Evolutionary conservation across 257 asterid genomes (phyloP).

Genomic region (Solanum clarkiae): DNA sequence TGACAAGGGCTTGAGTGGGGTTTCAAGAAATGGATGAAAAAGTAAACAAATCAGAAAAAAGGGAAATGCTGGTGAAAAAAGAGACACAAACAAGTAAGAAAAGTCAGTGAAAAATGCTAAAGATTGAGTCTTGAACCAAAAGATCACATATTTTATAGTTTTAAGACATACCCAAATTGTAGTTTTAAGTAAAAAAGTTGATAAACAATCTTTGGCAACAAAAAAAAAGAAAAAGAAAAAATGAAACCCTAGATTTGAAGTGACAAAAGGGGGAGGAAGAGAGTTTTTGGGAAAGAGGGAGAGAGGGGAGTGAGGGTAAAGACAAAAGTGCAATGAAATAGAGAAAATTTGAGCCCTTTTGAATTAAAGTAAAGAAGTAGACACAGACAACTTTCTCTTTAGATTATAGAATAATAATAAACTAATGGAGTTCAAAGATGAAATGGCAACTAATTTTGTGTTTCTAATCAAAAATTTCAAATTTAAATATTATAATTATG

Average conservation of each 20-base stretch:
- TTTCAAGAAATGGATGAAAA: neutral
- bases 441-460: no score
- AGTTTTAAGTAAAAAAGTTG: neutral
- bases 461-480: no score
- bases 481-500: no score
- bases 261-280: neutral
- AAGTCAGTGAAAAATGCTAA: neutral
- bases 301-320: neutral
- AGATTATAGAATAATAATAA: neutral
- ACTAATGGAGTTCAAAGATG: neutral
- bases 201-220: neutral
- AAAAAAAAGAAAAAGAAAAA: neutral
- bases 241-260: constrained; percentile 2
- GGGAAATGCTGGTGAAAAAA: neutral
- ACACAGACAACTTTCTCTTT: neutral
- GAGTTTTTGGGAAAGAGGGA: neutral
- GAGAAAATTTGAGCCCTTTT: neutral
- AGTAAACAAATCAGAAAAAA: neutral
- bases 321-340: neutral
- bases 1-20: neutral
- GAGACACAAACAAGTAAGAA: neutral
- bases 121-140: neutral
- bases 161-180: neutral
- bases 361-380: neutral
- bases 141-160: neutral